Percentiles rank a stretch among this genome's conserved stretches.
phyloP scores from a whole-genome alignment of 2,329 filamentous ascomycete species.

The Catunica adiposa region DNA sequence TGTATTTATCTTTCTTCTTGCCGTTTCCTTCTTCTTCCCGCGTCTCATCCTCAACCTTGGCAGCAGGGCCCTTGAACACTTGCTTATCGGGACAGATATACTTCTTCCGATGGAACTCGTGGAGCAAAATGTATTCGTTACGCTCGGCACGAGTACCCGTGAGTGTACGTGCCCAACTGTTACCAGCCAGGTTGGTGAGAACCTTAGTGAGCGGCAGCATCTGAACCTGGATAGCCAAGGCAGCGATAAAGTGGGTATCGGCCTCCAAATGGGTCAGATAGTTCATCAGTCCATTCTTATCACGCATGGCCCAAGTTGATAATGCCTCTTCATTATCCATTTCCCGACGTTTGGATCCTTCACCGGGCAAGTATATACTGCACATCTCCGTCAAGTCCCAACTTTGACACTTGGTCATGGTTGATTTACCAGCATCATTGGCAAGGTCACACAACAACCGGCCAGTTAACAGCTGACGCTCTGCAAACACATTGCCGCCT shows the following conservation, averaged over 20 bases:
- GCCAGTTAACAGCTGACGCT: constrained; percentile 76
- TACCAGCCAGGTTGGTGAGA: constrained; percentile 87
- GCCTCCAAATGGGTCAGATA: constrained; percentile 88
- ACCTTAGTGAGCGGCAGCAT: constrained; percentile 89
- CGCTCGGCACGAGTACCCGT: constrained; percentile 92
- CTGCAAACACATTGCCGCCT: constrained; percentile 80
- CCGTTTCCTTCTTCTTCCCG: constrained; percentile 47
- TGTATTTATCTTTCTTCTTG: constrained; percentile 99
- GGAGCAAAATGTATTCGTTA: constrained; percentile 96
- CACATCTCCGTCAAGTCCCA: constrained; percentile 99
- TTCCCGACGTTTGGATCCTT: constrained; percentile 53
- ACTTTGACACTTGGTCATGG: constrained; percentile 93
- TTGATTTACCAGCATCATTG: constrained; percentile 92
- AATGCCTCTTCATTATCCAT: constrained; percentile 77
- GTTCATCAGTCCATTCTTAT: constrained; percentile 75
- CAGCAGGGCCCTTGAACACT: constrained; percentile 45
- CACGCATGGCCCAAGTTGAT: constrained; percentile 63
- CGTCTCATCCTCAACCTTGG: constrained; percentile 9
- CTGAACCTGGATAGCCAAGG: constrained; percentile 74
- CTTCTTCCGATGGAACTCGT: constrained; percentile 92
- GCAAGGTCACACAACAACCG: constrained; percentile 83
- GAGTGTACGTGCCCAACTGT: constrained; percentile 92
- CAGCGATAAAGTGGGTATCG: constrained; percentile 90
- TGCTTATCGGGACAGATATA: constrained; percentile 97
- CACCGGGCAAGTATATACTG: constrained; percentile 63